Evolutionary conservation across 108 stramenopile species (phyloP), one percentile per base, ranked within the genome.

Genomic region (Poteriospumella lacustris): DNA sequence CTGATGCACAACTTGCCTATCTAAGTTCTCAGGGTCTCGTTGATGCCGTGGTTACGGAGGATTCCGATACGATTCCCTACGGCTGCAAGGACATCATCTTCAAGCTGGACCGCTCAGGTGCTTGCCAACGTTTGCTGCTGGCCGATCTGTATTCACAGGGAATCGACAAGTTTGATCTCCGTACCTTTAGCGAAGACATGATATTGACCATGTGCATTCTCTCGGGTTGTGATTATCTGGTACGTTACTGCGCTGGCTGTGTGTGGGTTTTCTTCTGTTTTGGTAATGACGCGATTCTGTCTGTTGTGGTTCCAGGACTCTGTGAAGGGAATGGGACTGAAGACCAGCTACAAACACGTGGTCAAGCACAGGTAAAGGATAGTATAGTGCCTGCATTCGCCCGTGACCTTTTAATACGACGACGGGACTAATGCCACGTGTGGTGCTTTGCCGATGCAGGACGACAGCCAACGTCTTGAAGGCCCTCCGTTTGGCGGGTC

Each of bases 1-100:
- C 82, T 28, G 82, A 83, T 34, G 82, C 82, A 1, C 82, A 83
- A 78, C 78, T 83, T n/a, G 80, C 81, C 19, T 83, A 41, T 68
- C 70, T 83, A 3, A 64, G 69, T 19, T n/a, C 36, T 33, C 31
- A 42, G 26, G 78, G 68, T 28, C 68, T 83, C n/a, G 81, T 81
- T 1, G 72, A 80, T 68, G 80, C 76, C 2, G 82, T 83, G n/a
- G 68, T 83, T 39, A 73, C 82, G 29, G 82, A 83, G 59, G 82
- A 83, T 34, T 76, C 72, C 28, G 82, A 83, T 58, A 81, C 78
- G 1, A 73, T 81, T 1, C 68, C 81, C 33, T 79, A 79, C 58
- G 75, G 40, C 2, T 79, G 80, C 33, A 42, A 42, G 2, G 34
- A 38, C 39, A 80, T 83, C n/a, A 38, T 83, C 29, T 83, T 82